Evolutionary conservation across 345 rosid genomes (phyloP), one percentile per base, ranked within the genome.

Genomic region (Isatis tinctoria): DNA sequence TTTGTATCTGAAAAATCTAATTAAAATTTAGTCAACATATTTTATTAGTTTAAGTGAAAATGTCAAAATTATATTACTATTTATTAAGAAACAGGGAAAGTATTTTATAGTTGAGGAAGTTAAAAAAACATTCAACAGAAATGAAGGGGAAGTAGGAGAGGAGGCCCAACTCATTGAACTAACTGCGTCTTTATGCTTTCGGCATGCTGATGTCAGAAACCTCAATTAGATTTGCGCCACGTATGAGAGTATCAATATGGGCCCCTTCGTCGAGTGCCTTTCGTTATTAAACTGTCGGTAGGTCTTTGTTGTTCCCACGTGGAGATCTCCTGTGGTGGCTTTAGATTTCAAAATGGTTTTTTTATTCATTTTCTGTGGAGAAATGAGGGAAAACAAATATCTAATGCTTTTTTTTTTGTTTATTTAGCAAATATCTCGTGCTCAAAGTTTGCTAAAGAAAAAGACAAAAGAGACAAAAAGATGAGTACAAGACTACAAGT

Each of bases 361-460:
- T 58, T 57, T 5, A 56, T 58, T 58, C 14, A 60, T 67, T 74
- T 67, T 60, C 11, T 16, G 63, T 51, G 63, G 68, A 58, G 17
- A 26, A 66, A 58, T 27, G 11, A 13, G 27, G 33, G 8, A 17
- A 45, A 65, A 56, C 28, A 74, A 66, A 59, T 28, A 59, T 59
- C 35, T 65, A 10, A 10, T 20, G 36, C 18, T 12, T 58, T 45
- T 44, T 10, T 9, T 33, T 24, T 52, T 52, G 10, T 48, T 9
- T 43, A 12, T 43, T 36, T 41, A 41, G 66, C 72, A 74, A 74
- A 67, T 48, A 28, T 75, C 63, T 67, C 79, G 74, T 67, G 69
- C 20, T 22, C 49, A 69, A 40, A 4, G 9, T 37, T 20, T 37
- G 14, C 7, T 28, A 33, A 35, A 6, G 17, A 40, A 56, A 43